Evolutionary conservation across 2,329 filamentous ascomycete genomes (phyloP).

Genomic region (Fusarium subglutinans): DNA sequence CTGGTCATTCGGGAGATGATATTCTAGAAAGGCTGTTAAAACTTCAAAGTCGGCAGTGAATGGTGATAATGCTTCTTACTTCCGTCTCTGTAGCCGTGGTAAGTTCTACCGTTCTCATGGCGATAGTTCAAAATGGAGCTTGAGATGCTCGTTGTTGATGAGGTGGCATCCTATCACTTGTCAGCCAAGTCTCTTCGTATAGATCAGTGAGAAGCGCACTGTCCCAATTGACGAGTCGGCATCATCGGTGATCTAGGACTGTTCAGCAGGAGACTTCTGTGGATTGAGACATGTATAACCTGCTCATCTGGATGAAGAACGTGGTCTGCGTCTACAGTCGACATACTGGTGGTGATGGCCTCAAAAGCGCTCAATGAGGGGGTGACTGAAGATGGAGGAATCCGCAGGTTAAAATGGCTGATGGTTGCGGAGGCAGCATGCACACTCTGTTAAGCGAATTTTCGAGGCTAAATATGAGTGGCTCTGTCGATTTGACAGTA

Average conservation of each 20-base stretch:
- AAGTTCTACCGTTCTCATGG: constrained; percentile 13
- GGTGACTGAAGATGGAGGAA: no score
- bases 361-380: background rate
- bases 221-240: background rate
- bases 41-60: background rate
- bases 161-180: background rate
- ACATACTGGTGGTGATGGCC: background rate
- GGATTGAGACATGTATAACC: rapidly evolving
- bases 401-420: background rate
- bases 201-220: background rate
- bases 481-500: background rate
- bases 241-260: rapidly evolving
- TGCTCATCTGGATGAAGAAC: background rate
- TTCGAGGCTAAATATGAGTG: rapidly evolving
- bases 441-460: background rate
- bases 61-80: background rate
- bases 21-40: background rate
- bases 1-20: background rate
- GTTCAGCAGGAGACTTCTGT: background rate
- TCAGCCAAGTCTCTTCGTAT: rapidly evolving
- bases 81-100: constrained; percentile 12
- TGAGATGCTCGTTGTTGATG: background rate
- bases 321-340: background rate
- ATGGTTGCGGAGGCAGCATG: rapidly evolving
- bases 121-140: background rate